These are phyloP conservation scores for Neurospora sp. DNA, from an alignment of 495 filamentous ascomycete species.

Conservation along the genomic window DNA sequence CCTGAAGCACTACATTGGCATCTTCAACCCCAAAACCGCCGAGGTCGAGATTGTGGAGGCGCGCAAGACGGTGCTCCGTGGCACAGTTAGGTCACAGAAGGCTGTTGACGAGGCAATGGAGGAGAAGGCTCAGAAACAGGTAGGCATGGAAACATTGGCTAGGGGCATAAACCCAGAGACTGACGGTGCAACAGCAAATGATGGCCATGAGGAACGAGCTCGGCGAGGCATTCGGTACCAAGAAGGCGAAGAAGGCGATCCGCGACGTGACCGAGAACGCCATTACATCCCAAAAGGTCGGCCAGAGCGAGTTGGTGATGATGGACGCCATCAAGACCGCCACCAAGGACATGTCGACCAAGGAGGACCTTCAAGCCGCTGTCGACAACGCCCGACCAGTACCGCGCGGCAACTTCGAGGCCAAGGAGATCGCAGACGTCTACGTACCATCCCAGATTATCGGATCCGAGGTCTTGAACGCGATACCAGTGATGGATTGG, in stretches of 20 bases:
- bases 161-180: not conserved
- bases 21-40: slow-evolving; percentile 66
- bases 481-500: slow-evolving; percentile 66
- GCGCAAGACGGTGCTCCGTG: slow-evolving; percentile 62
- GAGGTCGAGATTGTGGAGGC: slow-evolving; percentile 67
- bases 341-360: slow-evolving; percentile 46
- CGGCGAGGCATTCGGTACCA: slow-evolving; percentile 85
- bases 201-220: slow-evolving; percentile 57
- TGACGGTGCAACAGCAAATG: slow-evolving; percentile 15
- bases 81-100: slow-evolving; percentile 46
- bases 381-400: slow-evolving; percentile 66
- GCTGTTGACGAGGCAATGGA: slow-evolving; percentile 30
- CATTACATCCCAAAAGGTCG: slow-evolving; percentile 45
- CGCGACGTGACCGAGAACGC: slow-evolving; percentile 69
- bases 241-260: slow-evolving; percentile 82
- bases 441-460: slow-evolving; percentile 67
- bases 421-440: slow-evolving; percentile 65
- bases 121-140: slow-evolving; percentile 29
- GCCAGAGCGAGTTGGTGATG: slow-evolving; percentile 49
- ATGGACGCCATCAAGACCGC: slow-evolving; percentile 52
- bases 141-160: slow-evolving; percentile 6
- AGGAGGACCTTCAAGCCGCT: slow-evolving; percentile 52
- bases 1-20: slow-evolving; percentile 77
- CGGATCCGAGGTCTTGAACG: slow-evolving; percentile 45
- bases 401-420: slow-evolving; percentile 64